Conservation (phyloP, 768 basidiomycete species). For the Mycena sanguinolenta region DNA sequence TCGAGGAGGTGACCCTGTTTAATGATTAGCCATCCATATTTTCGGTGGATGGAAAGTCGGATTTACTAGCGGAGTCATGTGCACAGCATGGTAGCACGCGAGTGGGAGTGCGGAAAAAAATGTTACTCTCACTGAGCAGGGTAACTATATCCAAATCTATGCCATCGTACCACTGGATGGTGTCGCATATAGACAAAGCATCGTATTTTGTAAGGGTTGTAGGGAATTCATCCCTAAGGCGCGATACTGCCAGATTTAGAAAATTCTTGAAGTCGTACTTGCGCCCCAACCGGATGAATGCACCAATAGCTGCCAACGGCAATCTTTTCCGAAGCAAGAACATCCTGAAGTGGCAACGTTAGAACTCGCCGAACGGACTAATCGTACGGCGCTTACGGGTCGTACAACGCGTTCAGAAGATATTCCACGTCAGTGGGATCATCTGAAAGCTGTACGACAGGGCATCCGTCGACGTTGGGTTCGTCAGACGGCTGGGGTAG, state of each 20-base stretch:
- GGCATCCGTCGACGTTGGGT: conserved; percentile 14
- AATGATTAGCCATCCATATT: not conserved
- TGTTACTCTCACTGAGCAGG: not conserved
- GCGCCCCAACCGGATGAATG: not conserved
- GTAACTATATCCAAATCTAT: not conserved
- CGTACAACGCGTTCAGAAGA: not conserved
- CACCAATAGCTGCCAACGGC: not conserved
- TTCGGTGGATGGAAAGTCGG: too few relatives aligned
- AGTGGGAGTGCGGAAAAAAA: not conserved
- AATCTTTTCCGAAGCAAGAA: not conserved
- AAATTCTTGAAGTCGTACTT: conserved; percentile 2
- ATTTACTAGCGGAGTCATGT: not conserved
- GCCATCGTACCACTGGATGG: not conserved
- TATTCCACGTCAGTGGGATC: not conserved
- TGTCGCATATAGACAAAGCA: too few relatives aligned
- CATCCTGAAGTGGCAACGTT: not conserved
- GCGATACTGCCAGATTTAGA: not conserved
- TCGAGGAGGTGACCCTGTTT: not conserved
- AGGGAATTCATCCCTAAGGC: not conserved
- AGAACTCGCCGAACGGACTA: not conserved
- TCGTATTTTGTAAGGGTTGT: not conserved
- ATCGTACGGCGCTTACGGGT: not conserved
- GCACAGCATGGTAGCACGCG: not conserved
- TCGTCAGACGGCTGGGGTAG: conserved; percentile 15
- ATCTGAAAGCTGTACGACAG: not conserved